phyloP scores from a whole-genome alignment of 1,139 yeast species.

The Trichomonascaceae sp. region DNA sequence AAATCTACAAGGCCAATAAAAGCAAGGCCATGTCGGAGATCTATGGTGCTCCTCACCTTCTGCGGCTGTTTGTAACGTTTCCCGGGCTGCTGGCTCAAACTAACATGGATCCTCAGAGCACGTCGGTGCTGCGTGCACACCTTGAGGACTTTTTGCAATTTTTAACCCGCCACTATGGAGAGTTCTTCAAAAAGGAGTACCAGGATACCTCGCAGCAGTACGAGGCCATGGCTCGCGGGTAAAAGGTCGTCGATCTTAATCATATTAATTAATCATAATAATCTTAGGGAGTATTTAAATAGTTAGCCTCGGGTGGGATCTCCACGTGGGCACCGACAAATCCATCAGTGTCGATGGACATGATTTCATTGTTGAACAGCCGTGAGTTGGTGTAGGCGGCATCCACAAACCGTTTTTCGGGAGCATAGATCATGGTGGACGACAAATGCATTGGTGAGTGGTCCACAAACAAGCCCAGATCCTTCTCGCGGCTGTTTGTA shows the following conservation, averaged over 20 bases:
- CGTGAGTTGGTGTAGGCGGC: too few species aligned
- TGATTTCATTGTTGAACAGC: too few species aligned
- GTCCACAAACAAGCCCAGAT: too few species aligned
- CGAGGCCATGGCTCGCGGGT: slow-evolving; percentile 33
- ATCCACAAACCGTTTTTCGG: too few species aligned
- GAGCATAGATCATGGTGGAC: too few species aligned
- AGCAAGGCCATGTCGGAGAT: slow-evolving; percentile 31
- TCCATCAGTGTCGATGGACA: slow-evolving; percentile 19
- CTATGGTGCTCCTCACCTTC: slow-evolving; percentile 68
- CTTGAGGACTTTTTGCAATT: slow-evolving; percentile 40
- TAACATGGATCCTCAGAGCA: slow-evolving; percentile 66
- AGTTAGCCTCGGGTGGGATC: slow-evolving; percentile 1
- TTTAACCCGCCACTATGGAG: slow-evolving; percentile 34
- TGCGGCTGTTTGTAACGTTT: slow-evolving; percentile 58
- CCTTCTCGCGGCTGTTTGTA: too few species aligned
- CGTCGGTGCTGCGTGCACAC: slow-evolving; percentile 41
- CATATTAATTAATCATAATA: slow-evolving; percentile 1
- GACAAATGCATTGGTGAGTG: too few species aligned
- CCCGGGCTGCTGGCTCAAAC: slow-evolving; percentile 75
- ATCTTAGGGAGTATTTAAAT: slow-evolving; percentile 1
- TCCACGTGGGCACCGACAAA: slow-evolving; percentile 19
- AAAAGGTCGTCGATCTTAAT: slow-evolving; percentile 1
- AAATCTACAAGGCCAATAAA: slow-evolving; percentile 32
- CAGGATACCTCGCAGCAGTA: slow-evolving; percentile 52
- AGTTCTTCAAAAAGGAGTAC: slow-evolving; percentile 35